A percentile compares a stretch with the other conserved stretches of the same genome.
Evolutionary conservation across 495 filamentous ascomycete genomes (phyloP).

Genomic region (Lindgomyces ingoldianus): DNA sequence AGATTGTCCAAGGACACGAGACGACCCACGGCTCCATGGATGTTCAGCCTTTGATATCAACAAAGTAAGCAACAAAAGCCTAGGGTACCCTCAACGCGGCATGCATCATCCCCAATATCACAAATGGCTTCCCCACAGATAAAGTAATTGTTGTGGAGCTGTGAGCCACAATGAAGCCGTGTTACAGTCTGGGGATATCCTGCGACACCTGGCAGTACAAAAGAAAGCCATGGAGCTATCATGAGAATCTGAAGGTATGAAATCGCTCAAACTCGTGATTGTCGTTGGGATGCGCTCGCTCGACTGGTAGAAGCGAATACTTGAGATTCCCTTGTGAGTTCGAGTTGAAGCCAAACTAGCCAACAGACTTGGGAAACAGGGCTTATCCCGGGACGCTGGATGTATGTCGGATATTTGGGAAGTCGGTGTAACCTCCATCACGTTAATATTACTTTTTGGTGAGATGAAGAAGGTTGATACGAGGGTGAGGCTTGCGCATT

Average conservation of each 20-base stretch:
- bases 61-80: background rate
- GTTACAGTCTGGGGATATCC: background rate
- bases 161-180: background rate
- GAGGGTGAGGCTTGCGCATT: background rate
- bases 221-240: background rate
- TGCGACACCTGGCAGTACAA: background rate
- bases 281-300: background rate
- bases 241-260: too few relatives aligned
- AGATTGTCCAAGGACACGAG: background rate
- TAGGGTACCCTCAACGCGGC: background rate
- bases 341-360: background rate
- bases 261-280: too few relatives aligned
- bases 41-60: background rate
- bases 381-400: background rate
- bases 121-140: background rate
- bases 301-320: too few relatives aligned
- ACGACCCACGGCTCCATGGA: background rate
- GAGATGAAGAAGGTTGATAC: background rate
- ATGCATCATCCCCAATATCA: background rate
- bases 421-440: background rate
- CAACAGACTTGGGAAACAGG: too few relatives aligned
- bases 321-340: too few relatives aligned
- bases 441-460: background rate
- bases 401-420: background rate
- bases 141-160: background rate